Evolutionary conservation across 169 alveolate species (phyloP), one percentile per base, ranked within the genome.

Genomic region (Plasmodium ovale): DNA sequence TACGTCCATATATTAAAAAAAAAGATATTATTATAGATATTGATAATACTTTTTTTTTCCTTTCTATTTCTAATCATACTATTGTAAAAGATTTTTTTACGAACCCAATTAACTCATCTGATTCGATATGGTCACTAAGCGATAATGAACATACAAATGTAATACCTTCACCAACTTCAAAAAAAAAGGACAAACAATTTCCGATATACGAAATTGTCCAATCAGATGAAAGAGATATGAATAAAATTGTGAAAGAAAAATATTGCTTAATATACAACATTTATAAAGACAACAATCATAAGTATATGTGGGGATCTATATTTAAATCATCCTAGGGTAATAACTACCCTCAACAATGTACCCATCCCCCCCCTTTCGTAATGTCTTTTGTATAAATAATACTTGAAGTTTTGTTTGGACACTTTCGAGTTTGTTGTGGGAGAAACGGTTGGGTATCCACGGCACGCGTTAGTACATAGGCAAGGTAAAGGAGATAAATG

Each of bases 291-390:
- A 85, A 68, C 51, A 85, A 85, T 54, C 91, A 85, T 33, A 85
- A 42, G 64, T 85, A 85, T 16, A 85, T 85, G 91, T 85, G 91
- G 91, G 91, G 91, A 6, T 85, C 91, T 42, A 44, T 85, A 60
- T 85, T 85, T 70, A 85, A 85, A 42, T 14, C 68, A 42, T 82
- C 90, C 23, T 82, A 47, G 47, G 19, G 6, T 14, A 7, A 59
- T 6, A 59, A 59, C 19, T 0, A 59, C 42, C 16, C 19, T 51
- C 60, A n/a, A n/a, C n/a, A n/a, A n/a, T n/a, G n/a, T n/a, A n/a
- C n/a, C n/a, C n/a, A n/a, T n/a, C n/a, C n/a, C n/a, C n/a, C n/a
- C n/a, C n/a, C n/a, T n/a, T n/a, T n/a, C n/a, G n/a, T n/a, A n/a
- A n/a, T n/a, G n/a, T n/a, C n/a, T n/a, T n/a, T n/a, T n/a, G n/a